Evolutionary conservation across 2,329 filamentous ascomycete genomes (phyloP), one percentile per base, ranked within the genome.

Genomic region (Ceratocystis cubensis): DNA sequence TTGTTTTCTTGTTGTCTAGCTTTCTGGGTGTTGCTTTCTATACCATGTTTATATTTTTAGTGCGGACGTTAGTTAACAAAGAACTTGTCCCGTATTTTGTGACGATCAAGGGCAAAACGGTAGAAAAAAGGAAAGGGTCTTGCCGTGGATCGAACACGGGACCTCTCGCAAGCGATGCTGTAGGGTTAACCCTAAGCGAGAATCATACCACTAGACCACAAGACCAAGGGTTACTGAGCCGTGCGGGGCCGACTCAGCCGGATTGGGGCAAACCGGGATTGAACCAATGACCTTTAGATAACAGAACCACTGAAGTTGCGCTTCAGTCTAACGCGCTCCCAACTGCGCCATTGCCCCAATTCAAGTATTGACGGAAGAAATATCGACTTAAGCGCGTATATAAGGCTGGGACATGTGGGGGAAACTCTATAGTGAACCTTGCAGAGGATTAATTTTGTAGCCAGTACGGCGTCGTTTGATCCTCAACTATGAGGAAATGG

Each of bases 141-240:
- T 67, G 59, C 70, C 70, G 70, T 66, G 69, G 69, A 70, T 71
- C 67, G 70, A 71, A 70, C 70, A 66, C 70, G 67, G 69, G 70
- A 69, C 69, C 69, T 71, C 70, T 69, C 69, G 69, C 70, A 70
- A 68, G 66, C 65, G 13, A 48, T 65, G 62, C 66, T 73, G 57
- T 70, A 73, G 75, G 75, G 75, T 76, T 70, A 66, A 74, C 83
- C 83, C 83, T 85, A 85, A 85, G 83, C 82, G 82, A 84, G 82
- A 84, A 85, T 84, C 82, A 85, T 85, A 85, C 82, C 83, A 81
- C 82, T 84, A 84, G 82, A 83, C 81, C 80, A 84, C 75, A 77
- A 78, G 76, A 77, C 76, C 77, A 64, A 63, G 37, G 61, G 50
- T 44, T 64, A 59, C 22, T n/a, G 64, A 57, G n/a, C 76, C 77